Percentiles rank a stretch among this genome's conserved stretches.
These are phyloP conservation scores for Xylaria bambusicola DNA, from an alignment of 495 filamentous ascomycete species.

Conservation along the genomic window DNA sequence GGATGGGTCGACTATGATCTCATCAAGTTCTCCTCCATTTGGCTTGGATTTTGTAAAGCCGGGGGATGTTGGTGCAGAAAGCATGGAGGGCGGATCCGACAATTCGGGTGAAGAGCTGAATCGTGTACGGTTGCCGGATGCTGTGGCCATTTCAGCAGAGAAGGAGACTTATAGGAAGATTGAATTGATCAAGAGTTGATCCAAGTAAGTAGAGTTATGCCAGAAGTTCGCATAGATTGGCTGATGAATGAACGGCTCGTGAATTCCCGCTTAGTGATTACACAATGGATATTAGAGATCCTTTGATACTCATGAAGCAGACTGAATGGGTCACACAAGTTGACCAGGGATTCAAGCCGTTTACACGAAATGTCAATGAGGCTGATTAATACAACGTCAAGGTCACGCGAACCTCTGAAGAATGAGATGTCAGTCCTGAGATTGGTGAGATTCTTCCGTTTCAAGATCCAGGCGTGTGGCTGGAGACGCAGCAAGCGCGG, in stretches of 20 bases:
- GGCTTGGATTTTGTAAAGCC: conserved; percentile 26
- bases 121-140: conserved; percentile 24
- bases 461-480: conserved; percentile 13
- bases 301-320: too few relatives aligned
- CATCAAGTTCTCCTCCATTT: conserved; percentile 30
- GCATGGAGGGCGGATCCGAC: conserved; percentile 34
- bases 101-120: conserved; percentile 34
- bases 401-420: too few relatives aligned
- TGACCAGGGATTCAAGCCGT: too few relatives aligned
- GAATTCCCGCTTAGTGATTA: conserved; percentile 7
- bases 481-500: neutral
- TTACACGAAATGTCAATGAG: too few relatives aligned
- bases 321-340: too few relatives aligned
- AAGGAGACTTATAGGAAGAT: too few relatives aligned
- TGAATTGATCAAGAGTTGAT: too few relatives aligned
- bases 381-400: too few relatives aligned
- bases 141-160: conserved; percentile 28
- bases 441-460: neutral
- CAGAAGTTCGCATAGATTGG: too few relatives aligned
- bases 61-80: conserved; percentile 30
- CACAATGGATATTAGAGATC: too few relatives aligned
- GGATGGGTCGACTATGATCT: conserved; percentile 34
- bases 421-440: neutral
- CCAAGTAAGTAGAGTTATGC: too few relatives aligned
- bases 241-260: neutral